Evolutionary conservation across 306 rosid genomes (phyloP).

Genomic region (Vachellia pachyceras): DNA sequence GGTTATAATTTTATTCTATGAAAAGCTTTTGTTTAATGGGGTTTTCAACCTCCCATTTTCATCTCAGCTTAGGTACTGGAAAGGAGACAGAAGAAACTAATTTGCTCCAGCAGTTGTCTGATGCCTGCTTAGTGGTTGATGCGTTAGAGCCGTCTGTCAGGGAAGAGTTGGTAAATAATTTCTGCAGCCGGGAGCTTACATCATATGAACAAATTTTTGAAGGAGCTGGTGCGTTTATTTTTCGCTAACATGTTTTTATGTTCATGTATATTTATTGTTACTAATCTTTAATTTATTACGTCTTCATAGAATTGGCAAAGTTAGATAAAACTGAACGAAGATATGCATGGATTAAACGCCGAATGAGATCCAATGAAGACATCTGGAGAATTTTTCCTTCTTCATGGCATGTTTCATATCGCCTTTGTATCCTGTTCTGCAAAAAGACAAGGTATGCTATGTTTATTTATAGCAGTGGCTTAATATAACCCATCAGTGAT

Average conservation of each 20-base stretch:
- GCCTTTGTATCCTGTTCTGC: constrained; percentile 92
- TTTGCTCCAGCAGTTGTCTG: constrained; percentile 90
- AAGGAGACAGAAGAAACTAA: constrained; percentile 94
- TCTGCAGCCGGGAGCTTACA: constrained; percentile 94
- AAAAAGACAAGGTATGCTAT: constrained; percentile 84
- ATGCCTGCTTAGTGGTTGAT: constrained; percentile 97
- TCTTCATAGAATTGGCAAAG: constrained; percentile 80
- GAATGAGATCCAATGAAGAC: constrained; percentile 98
- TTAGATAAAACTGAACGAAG: constrained; percentile 96
- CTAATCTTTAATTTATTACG: constrained; percentile 32
- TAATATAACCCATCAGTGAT: constrained; percentile 18
- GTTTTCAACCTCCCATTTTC: constrained; percentile 44
- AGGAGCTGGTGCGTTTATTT: constrained; percentile 85
- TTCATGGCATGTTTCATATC: constrained; percentile 97
- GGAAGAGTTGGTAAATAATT: constrained; percentile 96
- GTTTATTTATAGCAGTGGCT: constrained; percentile 25
- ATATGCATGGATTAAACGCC: constrained; percentile 99
- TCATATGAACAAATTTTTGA: constrained; percentile 98
- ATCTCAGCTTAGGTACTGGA: constrained; percentile 99
- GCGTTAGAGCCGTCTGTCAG: constrained; percentile 97
- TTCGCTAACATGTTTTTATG: constrained; percentile 10
- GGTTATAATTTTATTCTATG: constrained; percentile 15
- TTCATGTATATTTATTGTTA: neutral
- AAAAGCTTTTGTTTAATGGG: constrained; percentile 38
- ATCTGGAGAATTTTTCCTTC: constrained; percentile 94